phyloP scores from a whole-genome alignment of 345 rosid species.

The Eutrema japonicum region DNA sequence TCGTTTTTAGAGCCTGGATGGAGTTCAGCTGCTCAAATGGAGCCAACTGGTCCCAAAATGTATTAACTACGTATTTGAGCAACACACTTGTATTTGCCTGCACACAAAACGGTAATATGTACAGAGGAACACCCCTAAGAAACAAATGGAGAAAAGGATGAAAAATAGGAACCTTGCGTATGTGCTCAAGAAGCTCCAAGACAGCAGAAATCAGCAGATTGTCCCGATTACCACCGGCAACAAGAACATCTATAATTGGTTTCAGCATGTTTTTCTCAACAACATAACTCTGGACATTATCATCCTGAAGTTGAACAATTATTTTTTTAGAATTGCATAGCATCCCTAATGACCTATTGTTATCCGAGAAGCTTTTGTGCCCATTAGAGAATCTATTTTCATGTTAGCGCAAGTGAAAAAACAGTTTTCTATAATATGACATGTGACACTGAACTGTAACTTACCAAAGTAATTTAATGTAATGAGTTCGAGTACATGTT shows the following conservation, averaged over 20 bases:
- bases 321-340: conserved; percentile 9
- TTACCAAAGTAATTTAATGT: conserved; percentile 3
- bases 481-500: conserved; percentile 12
- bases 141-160: conserved; percentile 18
- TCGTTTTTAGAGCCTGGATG: conserved; percentile 62
- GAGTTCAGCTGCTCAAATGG: conserved; percentile 63
- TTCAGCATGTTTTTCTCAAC: conserved; percentile 78
- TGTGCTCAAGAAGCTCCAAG: conserved; percentile 81
- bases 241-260: conserved; percentile 77
- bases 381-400: neutral
- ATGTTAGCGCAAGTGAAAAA: neutral
- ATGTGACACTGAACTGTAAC: conserved; percentile 23
- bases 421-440: conserved; percentile 10
- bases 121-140: conserved; percentile 32
- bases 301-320: conserved; percentile 64
- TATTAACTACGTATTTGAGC: conserved; percentile 66
- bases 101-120: conserved; percentile 35
- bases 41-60: conserved; percentile 81
- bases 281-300: conserved; percentile 68
- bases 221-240: conserved; percentile 69
- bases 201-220: conserved; percentile 77
- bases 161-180: conserved; percentile 66
- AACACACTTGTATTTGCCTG: conserved; percentile 67
- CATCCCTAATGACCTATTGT: conserved; percentile 16
- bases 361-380: neutral